Evolutionary conservation across 2,329 filamentous ascomycete genomes (phyloP), one percentile per base, ranked within the genome.

Genomic region (Neophaeococcomyces mojaviensis): DNA sequence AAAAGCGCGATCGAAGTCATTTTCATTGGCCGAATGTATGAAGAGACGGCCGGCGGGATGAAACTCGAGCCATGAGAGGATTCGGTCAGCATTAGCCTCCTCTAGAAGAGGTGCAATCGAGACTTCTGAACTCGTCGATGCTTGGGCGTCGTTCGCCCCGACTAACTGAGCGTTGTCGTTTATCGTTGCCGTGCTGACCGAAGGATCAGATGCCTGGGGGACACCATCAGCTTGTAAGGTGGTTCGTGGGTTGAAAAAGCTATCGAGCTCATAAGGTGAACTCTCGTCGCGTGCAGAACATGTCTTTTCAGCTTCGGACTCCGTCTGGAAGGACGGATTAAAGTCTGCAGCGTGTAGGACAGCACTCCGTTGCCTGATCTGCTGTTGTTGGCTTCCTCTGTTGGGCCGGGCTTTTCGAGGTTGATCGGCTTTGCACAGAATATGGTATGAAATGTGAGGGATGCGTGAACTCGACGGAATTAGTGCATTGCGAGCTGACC

Each of bases 1-100:
- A 24, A 89, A 61, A 8, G 84, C 73, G 32, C 47, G 34, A 22
- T 52, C 48, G 48, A 55, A 58, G 13, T 50, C 36, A 13, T 49
- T 46, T 37, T 55, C 43, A 26, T 44, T 39, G 15, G 56, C 52
- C 22, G 44, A 39, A 20, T 39, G 30, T 37, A 57, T 32, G 39
- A 58, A 55, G 24, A 34, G 49, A 22, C 47, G 38, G 18, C 44
- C 59, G 55, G 39, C 66, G 52, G 55, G 55, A 42, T 60, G 59
- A 37, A 65, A 55, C 9, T 55, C 52, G 48, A 70, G 49, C 5
- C 60, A 61, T 33, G 61, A 49, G 51, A 70, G 61, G 18, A 70
- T 58, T 43, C 62, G 64, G 36, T 68, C 63, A 2, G 68, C 67
- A 44, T 70, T 64, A 20, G 58, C 61, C 47, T 64, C 57, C 47